Evolutionary conservation across 2,329 filamentous ascomycete genomes (phyloP), one percentile per base, ranked within the genome.

Genomic region (Pseudogymnoascus sp.): DNA sequence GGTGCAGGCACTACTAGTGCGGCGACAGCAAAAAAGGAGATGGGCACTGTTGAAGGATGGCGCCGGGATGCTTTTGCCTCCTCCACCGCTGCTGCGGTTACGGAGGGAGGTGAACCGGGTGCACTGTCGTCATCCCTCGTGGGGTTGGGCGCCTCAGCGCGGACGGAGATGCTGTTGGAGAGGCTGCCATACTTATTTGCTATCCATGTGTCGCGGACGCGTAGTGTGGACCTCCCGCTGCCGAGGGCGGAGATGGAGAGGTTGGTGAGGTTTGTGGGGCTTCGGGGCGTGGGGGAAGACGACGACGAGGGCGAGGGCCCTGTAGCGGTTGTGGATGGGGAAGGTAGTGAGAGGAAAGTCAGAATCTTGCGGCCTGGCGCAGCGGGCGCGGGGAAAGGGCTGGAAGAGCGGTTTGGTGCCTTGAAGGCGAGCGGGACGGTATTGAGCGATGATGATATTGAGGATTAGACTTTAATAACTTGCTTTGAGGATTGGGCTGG

Each of bases 381-480:
- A 64, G 64, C 61, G 61, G 35, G 67, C 4, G 55, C 23, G 62
- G 45, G 63, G 60, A 39, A 57, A 60, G 57, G 59, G 35, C 61
- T 52, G 57, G 64, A 26, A 61, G 38, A 39, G 61, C 61, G 37
- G 60, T 7, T 38, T 66, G 21, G 57, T 61, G 57, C 45, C 56
- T 63, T 68, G 57, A 39, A 30, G 63, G 74, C 78, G 39, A 79
- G 84, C 63, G 82, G 85, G 70, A 88, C 86, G 67, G 82, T 90
- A 45, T 74, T 92, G 38, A 90, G 85, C 66, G 89, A 94, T 68
- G 89, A 94, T 73, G 89, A 94, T 75, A 92, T 94, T 69, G 88
- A 91, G 71, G 89, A 92, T 65, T 57, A 37, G 41, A 55, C 13
- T 55, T 59, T 18, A 13, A n/a, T 28, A 55, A 21, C 10, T 18